phyloP scores from a whole-genome alignment of 2,329 filamentous ascomycete genomes.

The Paecilomyces fulvus region DNA sequence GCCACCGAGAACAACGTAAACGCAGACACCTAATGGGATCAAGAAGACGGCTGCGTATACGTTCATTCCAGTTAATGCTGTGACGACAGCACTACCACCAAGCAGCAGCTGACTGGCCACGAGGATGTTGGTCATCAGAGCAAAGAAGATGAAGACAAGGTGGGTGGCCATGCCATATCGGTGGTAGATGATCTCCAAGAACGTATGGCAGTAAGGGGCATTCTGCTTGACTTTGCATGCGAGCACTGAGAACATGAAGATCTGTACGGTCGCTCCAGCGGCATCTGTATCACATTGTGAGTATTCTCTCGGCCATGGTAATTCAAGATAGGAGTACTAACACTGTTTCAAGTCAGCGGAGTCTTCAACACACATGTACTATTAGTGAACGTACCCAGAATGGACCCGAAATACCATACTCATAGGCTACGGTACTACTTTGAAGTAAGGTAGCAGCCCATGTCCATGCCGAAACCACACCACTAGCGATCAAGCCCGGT shows the following conservation, averaged over 20 bases:
- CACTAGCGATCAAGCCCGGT: slow-evolving; percentile 15
- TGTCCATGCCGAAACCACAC: slow-evolving; percentile 11
- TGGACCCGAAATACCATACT: slow-evolving; percentile 27
- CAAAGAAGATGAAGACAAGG: slow-evolving; percentile 33
- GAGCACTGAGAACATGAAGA: slow-evolving; percentile 36
- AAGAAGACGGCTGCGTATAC: slow-evolving; percentile 38
- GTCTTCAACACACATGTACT: not conserved
- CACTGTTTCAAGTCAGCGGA: not conserved
- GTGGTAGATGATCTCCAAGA: slow-evolving; percentile 34
- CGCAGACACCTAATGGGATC: slow-evolving; percentile 32
- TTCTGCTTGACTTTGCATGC: slow-evolving; percentile 37
- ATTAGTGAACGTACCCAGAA: slow-evolving; percentile 19
- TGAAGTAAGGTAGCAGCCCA: slow-evolving; percentile 25
- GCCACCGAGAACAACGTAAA: slow-evolving; percentile 29
- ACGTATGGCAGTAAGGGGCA: slow-evolving; percentile 32
- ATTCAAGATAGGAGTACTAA: not conserved
- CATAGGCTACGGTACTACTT: slow-evolving; percentile 25
- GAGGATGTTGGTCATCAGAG: slow-evolving; percentile 36
- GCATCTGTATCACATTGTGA: slow-evolving; percentile 19
- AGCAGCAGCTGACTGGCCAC: slow-evolving; percentile 35
- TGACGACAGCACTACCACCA: slow-evolving; percentile 37
- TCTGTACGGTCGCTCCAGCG: slow-evolving; percentile 37
- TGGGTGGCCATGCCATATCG: slow-evolving; percentile 32
- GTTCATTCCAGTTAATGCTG: slow-evolving; percentile 33
- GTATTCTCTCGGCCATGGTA: not conserved